Evolutionary conservation across 2,329 filamentous ascomycete genomes (phyloP), one percentile per base, ranked within the genome.

Genomic region (Monilinia fructicola): DNA sequence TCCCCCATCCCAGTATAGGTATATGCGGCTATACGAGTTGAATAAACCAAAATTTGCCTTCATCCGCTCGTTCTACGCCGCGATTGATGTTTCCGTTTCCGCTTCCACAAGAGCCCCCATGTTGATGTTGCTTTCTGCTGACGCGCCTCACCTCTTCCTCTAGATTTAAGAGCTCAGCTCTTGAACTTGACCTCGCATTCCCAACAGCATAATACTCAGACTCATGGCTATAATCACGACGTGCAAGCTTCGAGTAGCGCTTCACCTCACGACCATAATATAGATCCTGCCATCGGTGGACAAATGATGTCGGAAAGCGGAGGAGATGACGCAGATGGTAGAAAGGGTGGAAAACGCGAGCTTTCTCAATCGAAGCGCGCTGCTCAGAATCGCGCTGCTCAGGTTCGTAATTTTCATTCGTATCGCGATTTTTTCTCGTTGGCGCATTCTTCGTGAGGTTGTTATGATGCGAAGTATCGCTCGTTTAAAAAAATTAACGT

Each of bases 341-440:
- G 89, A 62, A 94, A 95, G 79, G 89, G 89, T 16, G 82, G 82
- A 65, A 96, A 97, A 79, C 86, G 95, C 64, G 94, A 97, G 79
- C 81, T 99, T 68, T 97, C 93, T 35, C 95, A 93, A 54, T 97
- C 93, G 26, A 69, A 69, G 48, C 61, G 68, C 26, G 67, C 67
- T 42, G 67, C 67, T 23, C 67, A 69, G 53, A 69, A 99, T 76
- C 85, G 95, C 77, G 95, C 94, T 73, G 95, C 95, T 64, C 95
- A 99, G 88, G 95, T 97, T 85, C 76, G 88, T 75, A 23, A 50
- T 54, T n/a, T 61, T 65, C 31, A 50, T 42, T 65, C 35, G 38
- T 53, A 28, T 56, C 35, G 38, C 46, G 44, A 65, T 46, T 46
- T 64, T 67, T 67, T 48, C 53, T 35, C 40, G 31, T 61, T 42